phyloP scores from a whole-genome alignment of 2,329 filamentous ascomycete genomes.

The Calonectria honghensis region DNA sequence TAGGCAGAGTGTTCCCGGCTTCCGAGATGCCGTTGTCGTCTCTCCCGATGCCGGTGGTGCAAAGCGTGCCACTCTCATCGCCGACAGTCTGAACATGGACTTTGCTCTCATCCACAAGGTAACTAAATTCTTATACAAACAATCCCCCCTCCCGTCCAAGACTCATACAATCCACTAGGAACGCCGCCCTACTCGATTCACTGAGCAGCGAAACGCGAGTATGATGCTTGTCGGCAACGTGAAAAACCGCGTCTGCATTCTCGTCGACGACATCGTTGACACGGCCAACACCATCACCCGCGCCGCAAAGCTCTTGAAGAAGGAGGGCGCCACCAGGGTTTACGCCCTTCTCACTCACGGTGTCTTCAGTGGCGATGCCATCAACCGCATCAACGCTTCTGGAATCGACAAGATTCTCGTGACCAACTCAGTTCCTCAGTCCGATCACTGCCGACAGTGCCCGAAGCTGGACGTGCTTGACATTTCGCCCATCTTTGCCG shows the following conservation, averaged over 20 bases:
- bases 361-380: slow-evolving; percentile 95
- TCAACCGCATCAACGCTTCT: slow-evolving; percentile 94
- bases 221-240: slow-evolving; percentile 98
- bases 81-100: slow-evolving; percentile 93
- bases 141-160: slow-evolving; percentile 58
- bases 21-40: slow-evolving; percentile 91
- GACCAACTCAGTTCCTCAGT: slow-evolving; percentile 95
- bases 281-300: slow-evolving; percentile 98
- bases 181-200: slow-evolving; percentile 90
- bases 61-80: slow-evolving; percentile 96
- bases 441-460: slow-evolving; percentile 85
- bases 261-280: slow-evolving; percentile 95
- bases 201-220: slow-evolving; percentile 90
- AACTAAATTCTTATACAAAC: slow-evolving; percentile 50
- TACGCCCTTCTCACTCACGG: slow-evolving; percentile 96
- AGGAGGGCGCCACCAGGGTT: slow-evolving; percentile 92
- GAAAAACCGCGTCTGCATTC: slow-evolving; percentile 85
- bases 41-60: slow-evolving; percentile 97
- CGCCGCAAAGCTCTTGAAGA: slow-evolving; percentile 96
- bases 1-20: slow-evolving; percentile 88
- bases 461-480: slow-evolving; percentile 95
- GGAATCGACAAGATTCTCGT: slow-evolving; percentile 95
- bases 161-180: slow-evolving; percentile 74
- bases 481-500: slow-evolving; percentile 91
- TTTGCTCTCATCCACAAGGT: slow-evolving; percentile 99